Evolutionary conservation across 2,329 filamentous ascomycete genomes (phyloP), one percentile per base, ranked within the genome.

Genomic region (Colletotrichum sp.): DNA sequence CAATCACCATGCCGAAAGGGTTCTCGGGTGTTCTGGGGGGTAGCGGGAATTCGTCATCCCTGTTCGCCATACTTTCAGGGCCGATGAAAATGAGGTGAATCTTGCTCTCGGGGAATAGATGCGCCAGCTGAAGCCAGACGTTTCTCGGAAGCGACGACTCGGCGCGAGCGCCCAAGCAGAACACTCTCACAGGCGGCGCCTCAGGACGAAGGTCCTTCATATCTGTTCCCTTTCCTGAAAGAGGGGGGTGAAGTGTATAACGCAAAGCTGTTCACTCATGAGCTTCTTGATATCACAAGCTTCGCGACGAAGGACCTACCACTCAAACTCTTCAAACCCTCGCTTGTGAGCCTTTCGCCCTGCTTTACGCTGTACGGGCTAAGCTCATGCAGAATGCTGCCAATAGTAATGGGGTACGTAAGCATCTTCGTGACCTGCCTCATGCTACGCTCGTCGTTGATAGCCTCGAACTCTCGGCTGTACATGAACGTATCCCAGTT

Each of bases 401-500:
- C 96, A 79, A 99, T 92, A 0, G 97, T 98, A 75, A 97, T 87
- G 2, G 97, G 97, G 83, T 99, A 99, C 21, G 97, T 99, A 79
- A 99, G 87, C 79, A 99, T 89, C 78, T 96, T 92, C 3, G 97
- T 99, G 30, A 96, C 96, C 85, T 99, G 97, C 75, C 97, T 91
- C 92, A 99, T 94, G 81, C 93, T 94, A 74, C 96, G 91, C 82
- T 98, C 96, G 76, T 96, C 92, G 83, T 99, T 96, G 82, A 99
- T 93, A 7, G 97, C 97, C 78, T 94, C 91, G 81, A 97, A 98
- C 80, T 98, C 94, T 81, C 97, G 90, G 4, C 96, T 97, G 83
- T 98, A 99, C 81, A 99, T 88, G 80, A 97, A 95, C 0, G 97
- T 98, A 84, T 99, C 97, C 97, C 97, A 99, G 84, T 97, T 99